These are phyloP conservation scores for Apiotrichum montevideense DNA, from an alignment of 1,284 basidiomycete genomes.

Conservation along the genomic window DNA sequence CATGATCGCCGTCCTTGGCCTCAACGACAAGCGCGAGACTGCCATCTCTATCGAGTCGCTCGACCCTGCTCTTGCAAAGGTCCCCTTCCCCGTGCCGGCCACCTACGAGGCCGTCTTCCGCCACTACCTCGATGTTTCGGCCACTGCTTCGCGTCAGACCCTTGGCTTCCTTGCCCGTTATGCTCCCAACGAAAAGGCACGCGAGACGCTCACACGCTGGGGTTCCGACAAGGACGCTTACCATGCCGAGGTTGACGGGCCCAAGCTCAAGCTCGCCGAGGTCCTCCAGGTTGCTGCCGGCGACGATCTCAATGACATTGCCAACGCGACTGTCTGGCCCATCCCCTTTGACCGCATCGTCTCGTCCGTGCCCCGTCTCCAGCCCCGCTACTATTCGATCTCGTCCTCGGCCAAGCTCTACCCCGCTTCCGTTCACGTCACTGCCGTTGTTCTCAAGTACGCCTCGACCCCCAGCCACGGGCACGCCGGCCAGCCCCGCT, in stretches of 20 bases:
- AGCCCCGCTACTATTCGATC: constrained; percentile 97
- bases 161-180: constrained; percentile 80
- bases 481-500: constrained; percentile 50
- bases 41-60: constrained; percentile 90
- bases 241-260: constrained; percentile 63
- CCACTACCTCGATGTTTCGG: constrained; percentile 94
- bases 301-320: constrained; percentile 54
- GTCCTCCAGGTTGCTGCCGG: constrained; percentile 79
- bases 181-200: constrained; percentile 74
- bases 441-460: constrained; percentile 89
- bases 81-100: constrained; percentile 95
- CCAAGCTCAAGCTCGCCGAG: constrained; percentile 84
- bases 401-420: constrained; percentile 91
- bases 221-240: constrained; percentile 86
- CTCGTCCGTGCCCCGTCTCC: constrained; percentile 83
- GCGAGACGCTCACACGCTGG: constrained; percentile 66
- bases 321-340: constrained; percentile 60
- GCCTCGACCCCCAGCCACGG: constrained; percentile 57
- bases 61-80: constrained; percentile 95
- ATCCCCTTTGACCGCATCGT: constrained; percentile 97
- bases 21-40: constrained; percentile 63
- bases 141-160: constrained; percentile 87
- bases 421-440: constrained; percentile 84
- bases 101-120: constrained; percentile 91
- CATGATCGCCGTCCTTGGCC: constrained; percentile 76